Evolutionary conservation across 306 rosid species (phyloP).

Genomic region (Rubus parviflorus): DNA sequence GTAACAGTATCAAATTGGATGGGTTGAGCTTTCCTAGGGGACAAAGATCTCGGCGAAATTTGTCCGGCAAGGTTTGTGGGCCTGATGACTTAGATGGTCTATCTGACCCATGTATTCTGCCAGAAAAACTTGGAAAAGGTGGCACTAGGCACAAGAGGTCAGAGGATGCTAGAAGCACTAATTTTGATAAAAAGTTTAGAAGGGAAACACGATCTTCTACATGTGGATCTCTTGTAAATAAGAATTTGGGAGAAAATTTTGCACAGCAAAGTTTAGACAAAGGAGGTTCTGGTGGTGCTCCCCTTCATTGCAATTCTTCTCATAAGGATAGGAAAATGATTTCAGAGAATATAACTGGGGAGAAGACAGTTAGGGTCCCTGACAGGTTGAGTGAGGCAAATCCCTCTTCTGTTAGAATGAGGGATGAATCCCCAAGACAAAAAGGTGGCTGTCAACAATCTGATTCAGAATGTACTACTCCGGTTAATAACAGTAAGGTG

Average conservation of each 20-base stretch:
- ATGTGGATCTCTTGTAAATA: slow-evolving; percentile 21
- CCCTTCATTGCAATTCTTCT: slow-evolving; percentile 14
- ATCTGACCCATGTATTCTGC: slow-evolving; percentile 27
- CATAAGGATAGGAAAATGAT: slow-evolving; percentile 27
- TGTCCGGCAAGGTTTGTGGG: slow-evolving; percentile 36
- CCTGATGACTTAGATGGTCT: slow-evolving; percentile 40
- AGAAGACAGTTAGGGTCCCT: slow-evolving; percentile 4
- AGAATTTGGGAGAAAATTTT: slow-evolving; percentile 23
- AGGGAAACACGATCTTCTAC: slow-evolving; percentile 28
- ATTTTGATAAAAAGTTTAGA: slow-evolving; percentile 27
- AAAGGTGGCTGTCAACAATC: slow-evolving; percentile 41
- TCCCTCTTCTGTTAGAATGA: slow-evolving; percentile 19
- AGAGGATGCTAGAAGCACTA: slow-evolving; percentile 16
- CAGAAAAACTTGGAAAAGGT: slow-evolving; percentile 34
- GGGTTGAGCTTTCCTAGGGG: slow-evolving; percentile 40
- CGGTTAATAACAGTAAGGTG: slow-evolving; percentile 50
- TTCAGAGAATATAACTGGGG: not conserved
- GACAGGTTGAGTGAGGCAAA: slow-evolving; percentile 26
- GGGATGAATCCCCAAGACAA: slow-evolving; percentile 43
- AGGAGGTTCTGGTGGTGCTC: slow-evolving; percentile 24
- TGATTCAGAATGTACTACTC: slow-evolving; percentile 48
- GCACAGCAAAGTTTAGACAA: slow-evolving; percentile 8
- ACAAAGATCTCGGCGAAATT: slow-evolving; percentile 57
- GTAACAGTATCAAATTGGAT: slow-evolving; percentile 24
- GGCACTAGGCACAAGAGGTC: slow-evolving; percentile 37